phyloP scores from a whole-genome alignment of 495 filamentous ascomycete species.

The Aspergillus sclerotiicarbonarius region DNA sequence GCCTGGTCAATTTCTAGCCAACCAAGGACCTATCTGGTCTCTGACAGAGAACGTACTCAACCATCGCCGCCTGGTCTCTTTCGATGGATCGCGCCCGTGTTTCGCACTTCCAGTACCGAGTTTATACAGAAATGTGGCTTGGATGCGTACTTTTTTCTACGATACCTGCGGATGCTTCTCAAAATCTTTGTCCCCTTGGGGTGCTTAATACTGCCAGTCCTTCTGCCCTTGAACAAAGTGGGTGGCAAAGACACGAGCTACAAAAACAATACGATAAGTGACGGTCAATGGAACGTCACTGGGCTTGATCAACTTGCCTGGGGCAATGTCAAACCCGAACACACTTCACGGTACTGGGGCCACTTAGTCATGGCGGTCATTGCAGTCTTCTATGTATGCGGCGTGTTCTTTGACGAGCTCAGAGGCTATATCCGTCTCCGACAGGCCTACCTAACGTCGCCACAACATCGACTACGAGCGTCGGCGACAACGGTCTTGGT shows the following conservation, averaged over 20 bases:
- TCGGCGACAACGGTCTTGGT: slow-evolving; percentile 95
- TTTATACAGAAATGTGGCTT: slow-evolving; percentile 93
- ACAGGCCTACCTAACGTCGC: slow-evolving; percentile 92
- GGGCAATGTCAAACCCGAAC: slow-evolving; percentile 76
- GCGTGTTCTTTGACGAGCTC: slow-evolving; percentile 83
- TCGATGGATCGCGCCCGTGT: slow-evolving; percentile 66
- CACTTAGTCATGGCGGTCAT: slow-evolving; percentile 81
- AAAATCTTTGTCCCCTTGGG: slow-evolving; percentile 87
- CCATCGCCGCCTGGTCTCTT: slow-evolving; percentile 69
- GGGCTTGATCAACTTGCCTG: slow-evolving; percentile 82
- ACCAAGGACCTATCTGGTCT: slow-evolving; percentile 88
- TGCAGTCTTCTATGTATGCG: slow-evolving; percentile 80
- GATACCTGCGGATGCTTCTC: slow-evolving; percentile 89
- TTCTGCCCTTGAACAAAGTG: slow-evolving; percentile 79
- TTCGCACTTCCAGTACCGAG: slow-evolving; percentile 77
- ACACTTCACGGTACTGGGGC: slow-evolving; percentile 80
- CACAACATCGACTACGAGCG: slow-evolving; percentile 90
- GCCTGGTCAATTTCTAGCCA: slow-evolving; percentile 47
- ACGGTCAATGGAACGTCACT: slow-evolving; percentile 47
- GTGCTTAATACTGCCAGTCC: slow-evolving; percentile 74
- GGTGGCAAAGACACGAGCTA: slow-evolving; percentile 63
- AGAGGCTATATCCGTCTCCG: slow-evolving; percentile 90
- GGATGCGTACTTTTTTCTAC: slow-evolving; percentile 97
- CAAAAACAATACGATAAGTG: slow-evolving; percentile 38
- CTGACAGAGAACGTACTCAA: slow-evolving; percentile 77